These are phyloP conservation scores for Artemisia argyi DNA, from an alignment of 129 eudicot species.

Conservation along the genomic window DNA sequence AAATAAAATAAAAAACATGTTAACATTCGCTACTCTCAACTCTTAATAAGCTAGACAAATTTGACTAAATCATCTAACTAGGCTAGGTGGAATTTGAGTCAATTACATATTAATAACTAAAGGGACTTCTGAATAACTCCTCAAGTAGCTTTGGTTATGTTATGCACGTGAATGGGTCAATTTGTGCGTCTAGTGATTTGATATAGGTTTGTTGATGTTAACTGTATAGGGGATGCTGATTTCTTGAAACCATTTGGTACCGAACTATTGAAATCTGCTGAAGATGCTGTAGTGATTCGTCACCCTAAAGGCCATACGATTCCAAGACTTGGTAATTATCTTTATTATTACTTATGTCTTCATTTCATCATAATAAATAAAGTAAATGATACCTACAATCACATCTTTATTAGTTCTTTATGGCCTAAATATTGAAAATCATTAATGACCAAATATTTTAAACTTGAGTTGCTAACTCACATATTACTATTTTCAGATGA, in stretches of 20 bases:
- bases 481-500: slow-evolving; percentile 47
- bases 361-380: neutral
- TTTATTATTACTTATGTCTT: neutral
- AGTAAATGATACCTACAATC: neutral
- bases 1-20: too few species aligned
- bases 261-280: slow-evolving; percentile 52
- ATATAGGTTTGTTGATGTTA: neutral
- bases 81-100: neutral
- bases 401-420: neutral
- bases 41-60: neutral
- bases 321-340: slow-evolving; percentile 64
- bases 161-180: neutral
- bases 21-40: neutral
- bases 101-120: neutral
- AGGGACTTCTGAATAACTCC: neutral
- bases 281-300: slow-evolving; percentile 62
- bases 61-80: neutral
- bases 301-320: slow-evolving; percentile 91
- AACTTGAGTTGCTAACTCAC: neutral
- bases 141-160: neutral
- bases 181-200: neutral
- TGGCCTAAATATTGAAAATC: too few species aligned
- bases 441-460: neutral
- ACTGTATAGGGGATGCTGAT: slow-evolving; percentile 59
- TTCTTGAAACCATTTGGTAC: slow-evolving; percentile 57